Conservation (phyloP, 768 basidiomycete species). For the Auricularia sp. region DNA sequence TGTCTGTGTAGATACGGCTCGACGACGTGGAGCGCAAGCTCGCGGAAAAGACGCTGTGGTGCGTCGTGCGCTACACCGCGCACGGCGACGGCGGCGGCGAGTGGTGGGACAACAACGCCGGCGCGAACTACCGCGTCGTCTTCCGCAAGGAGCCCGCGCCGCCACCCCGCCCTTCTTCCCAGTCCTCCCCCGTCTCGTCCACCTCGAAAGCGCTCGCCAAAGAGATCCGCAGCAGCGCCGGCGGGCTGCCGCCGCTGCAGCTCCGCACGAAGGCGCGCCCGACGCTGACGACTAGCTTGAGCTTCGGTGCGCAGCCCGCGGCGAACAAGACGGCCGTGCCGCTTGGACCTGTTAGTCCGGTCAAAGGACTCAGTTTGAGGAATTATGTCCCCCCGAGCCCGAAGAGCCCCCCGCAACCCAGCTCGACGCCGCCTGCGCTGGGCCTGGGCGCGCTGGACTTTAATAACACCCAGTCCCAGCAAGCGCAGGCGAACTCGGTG, state of each 20-base stretch:
- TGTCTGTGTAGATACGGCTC: constrained; percentile 42
- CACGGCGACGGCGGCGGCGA: constrained; percentile 55
- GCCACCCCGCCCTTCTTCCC: neutral
- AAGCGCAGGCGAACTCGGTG: neutral
- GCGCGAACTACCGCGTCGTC: constrained; percentile 65
- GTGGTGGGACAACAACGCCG: constrained; percentile 87
- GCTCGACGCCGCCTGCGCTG: neutral
- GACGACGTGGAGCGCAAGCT: constrained; percentile 62
- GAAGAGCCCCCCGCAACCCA: neutral
- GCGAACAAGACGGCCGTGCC: neutral
- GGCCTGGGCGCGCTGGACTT: neutral
- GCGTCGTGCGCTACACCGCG: constrained; percentile 60
- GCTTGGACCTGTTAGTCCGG: neutral
- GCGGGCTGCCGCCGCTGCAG: neutral
- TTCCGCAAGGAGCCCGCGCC: constrained; percentile 33
- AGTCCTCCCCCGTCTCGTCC: neutral
- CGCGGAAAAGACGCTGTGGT: constrained; percentile 71
- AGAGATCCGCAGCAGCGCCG: neutral
- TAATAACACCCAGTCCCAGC: neutral
- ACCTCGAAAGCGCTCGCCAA: neutral
- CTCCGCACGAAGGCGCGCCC: neutral
- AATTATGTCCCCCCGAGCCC: neutral
- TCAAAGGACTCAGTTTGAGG: neutral
- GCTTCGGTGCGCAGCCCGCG: neutral
- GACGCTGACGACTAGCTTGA: neutral